Percentiles rank a stretch among this genome's conserved stretches.
Conservation (phyloP, 371 early-diverging fungal genomes). For the Saksenaea oblongispora region DNA sequence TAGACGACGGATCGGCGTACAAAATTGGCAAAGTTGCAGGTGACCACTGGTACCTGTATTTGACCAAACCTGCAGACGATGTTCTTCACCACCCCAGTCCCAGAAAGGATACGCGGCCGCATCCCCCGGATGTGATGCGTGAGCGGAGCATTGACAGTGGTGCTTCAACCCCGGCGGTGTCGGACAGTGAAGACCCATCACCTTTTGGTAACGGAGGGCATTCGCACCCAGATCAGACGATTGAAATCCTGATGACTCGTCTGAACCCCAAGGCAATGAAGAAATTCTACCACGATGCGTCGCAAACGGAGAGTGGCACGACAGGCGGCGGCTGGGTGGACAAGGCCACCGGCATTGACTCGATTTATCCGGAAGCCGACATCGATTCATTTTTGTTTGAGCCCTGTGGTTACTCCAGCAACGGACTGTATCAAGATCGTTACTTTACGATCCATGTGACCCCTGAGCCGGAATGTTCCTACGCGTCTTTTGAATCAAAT, state of each 20-base stretch:
- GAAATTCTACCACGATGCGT: conserved; percentile 65
- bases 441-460: conserved; percentile 97
- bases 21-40: conserved; percentile 90
- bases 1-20: conserved; percentile 81
- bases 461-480: conserved; percentile 94
- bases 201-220: conserved; percentile 46
- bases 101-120: neutral
- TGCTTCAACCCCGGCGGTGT: conserved; percentile 36
- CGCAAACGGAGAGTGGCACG: conserved; percentile 46
- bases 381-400: conserved; percentile 89
- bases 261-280: conserved; percentile 78
- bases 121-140: conserved; percentile 9
- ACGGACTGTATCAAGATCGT: conserved; percentile 77
- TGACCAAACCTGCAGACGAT: conserved; percentile 70
- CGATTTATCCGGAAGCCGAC: conserved; percentile 76
- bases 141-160: conserved; percentile 18
- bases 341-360: conserved; percentile 73
- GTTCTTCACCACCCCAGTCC: conserved; percentile 34
- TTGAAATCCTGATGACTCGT: conserved; percentile 96
- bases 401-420: conserved; percentile 95
- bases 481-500: conserved; percentile 96
- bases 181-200: conserved; percentile 33
- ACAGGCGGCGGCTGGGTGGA: conserved; percentile 68
- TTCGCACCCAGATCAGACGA: conserved; percentile 77
- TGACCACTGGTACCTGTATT: conserved; percentile 95